Evolutionary conservation across 371 early-diverging fungal genomes (phyloP).

Genomic region (Mortierella sp.): DNA sequence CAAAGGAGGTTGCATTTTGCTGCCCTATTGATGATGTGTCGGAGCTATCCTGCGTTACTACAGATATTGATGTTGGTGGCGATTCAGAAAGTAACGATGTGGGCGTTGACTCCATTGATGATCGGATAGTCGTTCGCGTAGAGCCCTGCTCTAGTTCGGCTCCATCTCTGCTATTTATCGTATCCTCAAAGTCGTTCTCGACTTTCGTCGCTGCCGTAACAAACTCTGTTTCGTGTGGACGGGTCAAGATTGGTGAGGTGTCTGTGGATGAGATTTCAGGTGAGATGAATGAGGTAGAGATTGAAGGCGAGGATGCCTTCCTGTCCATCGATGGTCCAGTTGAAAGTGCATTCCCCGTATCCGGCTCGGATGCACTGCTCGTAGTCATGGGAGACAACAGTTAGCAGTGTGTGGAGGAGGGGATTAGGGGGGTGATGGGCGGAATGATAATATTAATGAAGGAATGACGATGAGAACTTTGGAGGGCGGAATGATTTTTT

Average conservation of each 20-base stretch:
- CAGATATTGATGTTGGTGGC: conserved; percentile 3
- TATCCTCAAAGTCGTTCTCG: neutral
- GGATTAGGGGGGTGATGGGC: neutral
- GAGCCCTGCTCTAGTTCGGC: neutral
- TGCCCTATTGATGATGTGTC: conserved; percentile 12
- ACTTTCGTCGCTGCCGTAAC: neutral
- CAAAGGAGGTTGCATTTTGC: conserved; percentile 20
- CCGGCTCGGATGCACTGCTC: conserved; percentile 31
- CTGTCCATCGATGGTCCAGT: conserved; percentile 14
- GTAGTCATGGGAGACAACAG: conserved; percentile 28
- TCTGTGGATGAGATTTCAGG: neutral
- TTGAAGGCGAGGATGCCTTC: conserved; percentile 18
- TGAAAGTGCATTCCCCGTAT: conserved; percentile 13
- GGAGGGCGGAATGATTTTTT: conserved; percentile 12
- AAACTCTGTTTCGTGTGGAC: conserved; percentile 7
- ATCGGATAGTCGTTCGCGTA: neutral
- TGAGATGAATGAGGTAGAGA: conserved; percentile 2
- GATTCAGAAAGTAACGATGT: neutral
- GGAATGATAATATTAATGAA: conserved; percentile 3
- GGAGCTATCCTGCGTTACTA: neutral
- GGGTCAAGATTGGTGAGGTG: neutral
- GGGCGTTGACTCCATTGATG: neutral
- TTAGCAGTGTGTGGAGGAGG: neutral
- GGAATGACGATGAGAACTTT: neutral
- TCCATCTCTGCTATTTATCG: neutral